These are phyloP conservation scores for Morella rubra DNA, from an alignment of 306 rosid species.

Conservation along the genomic window DNA sequence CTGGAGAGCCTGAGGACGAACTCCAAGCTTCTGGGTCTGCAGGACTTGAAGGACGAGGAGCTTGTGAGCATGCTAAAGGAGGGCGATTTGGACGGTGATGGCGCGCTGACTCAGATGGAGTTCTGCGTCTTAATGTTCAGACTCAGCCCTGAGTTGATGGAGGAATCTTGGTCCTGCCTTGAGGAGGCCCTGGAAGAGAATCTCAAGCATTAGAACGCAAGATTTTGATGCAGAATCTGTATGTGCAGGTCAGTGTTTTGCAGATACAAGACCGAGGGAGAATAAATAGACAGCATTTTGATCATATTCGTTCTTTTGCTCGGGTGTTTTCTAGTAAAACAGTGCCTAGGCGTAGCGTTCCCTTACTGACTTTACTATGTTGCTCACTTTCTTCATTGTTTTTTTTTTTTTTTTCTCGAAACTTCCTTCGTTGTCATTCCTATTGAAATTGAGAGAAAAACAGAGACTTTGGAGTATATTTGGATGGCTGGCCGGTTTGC, in stretches of 20 bases:
- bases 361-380: conserved; percentile 2
- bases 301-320: background rate
- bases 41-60: conserved; percentile 71
- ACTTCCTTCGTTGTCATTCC: too few relatives aligned
- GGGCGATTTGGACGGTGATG: conserved; percentile 87
- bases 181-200: conserved; percentile 51
- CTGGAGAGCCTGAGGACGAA: conserved; percentile 63
- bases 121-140: conserved; percentile 97
- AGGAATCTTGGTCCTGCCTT: conserved; percentile 66
- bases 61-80: conserved; percentile 70
- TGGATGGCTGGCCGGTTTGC: background rate
- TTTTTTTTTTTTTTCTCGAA: too few relatives aligned
- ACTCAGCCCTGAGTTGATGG: conserved; percentile 80
- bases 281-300: background rate
- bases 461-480: background rate
- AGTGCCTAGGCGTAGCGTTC: background rate
- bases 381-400: background rate
- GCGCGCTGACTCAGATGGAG: conserved; percentile 74
- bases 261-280: background rate
- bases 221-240: background rate
- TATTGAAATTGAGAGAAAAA: background rate
- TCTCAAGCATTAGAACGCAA: background rate
- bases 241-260: background rate
- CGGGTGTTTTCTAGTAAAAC: background rate
- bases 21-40: conserved; percentile 62